These are phyloP conservation scores for Aphanocladium album DNA, from an alignment of 2,329 filamentous ascomycete species.

Conservation along the genomic window DNA sequence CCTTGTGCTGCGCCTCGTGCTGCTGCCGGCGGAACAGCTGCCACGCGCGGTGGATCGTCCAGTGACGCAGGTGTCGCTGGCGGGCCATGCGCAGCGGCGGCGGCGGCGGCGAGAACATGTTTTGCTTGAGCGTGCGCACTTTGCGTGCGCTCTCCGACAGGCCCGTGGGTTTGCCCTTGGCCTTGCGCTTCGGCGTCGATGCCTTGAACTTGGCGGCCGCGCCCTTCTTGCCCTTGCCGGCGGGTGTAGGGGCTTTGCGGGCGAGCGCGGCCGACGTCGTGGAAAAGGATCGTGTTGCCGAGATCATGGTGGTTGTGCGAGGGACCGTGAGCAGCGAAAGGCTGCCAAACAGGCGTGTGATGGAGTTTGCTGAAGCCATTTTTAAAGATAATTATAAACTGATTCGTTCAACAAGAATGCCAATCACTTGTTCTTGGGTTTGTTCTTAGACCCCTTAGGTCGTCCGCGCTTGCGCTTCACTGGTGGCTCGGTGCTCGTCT, in stretches of 20 bases:
- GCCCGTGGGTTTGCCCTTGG: neutral
- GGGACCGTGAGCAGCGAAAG: constrained; percentile 14
- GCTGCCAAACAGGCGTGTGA: constrained; percentile 28
- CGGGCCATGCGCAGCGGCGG: constrained; percentile 82
- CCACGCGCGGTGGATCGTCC: constrained; percentile 98
- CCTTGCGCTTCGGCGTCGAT: constrained; percentile 20
- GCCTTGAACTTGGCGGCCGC: constrained; percentile 18
- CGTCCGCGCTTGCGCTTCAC: constrained; percentile 2
- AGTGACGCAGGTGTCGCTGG: constrained; percentile 84
- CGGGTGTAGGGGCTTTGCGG: constrained; percentile 20
- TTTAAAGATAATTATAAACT: neutral
- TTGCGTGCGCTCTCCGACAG: constrained; percentile 36
- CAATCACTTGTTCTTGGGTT: neutral
- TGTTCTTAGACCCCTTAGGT: constrained; percentile 1
- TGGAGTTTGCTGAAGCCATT: constrained; percentile 26
- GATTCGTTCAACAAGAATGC: no score
- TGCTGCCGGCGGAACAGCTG: constrained; percentile 69
- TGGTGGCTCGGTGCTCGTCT: neutral
- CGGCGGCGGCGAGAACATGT: constrained; percentile 47
- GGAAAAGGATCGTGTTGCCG: constrained; percentile 25
- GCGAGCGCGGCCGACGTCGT: constrained; percentile 28
- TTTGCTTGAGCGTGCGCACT: constrained; percentile 40
- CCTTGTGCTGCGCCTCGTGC: constrained; percentile 57
- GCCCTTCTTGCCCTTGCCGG: neutral
- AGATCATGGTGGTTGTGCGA: neutral